Evolutionary conservation across 2,329 filamentous ascomycete species (phyloP), one percentile per base, ranked within the genome.

Genomic region (Lecanoromycetidae sp.): DNA sequence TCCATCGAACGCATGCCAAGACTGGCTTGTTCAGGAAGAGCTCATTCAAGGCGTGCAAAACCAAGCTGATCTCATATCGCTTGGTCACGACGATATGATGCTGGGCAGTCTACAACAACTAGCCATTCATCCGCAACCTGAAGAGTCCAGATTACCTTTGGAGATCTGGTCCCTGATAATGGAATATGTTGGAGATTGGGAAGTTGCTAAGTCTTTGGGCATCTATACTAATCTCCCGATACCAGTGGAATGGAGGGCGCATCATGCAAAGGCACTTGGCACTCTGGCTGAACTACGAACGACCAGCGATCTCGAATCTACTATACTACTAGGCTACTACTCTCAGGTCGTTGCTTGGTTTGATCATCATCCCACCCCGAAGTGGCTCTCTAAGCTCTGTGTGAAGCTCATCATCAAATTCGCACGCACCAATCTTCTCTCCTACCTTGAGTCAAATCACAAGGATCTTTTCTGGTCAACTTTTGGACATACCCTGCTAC

Each of bases 351-450:
- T 85, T 60, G 76, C 78, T 44, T 80, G 85, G 57, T 74, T 94
- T 33, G 76, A 70, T 20, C 69, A 82, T 5, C 66, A 77, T 30
- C 82, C 84, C 15, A 80, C 83, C 0, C 78, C 82, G 27, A 77
- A 77, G 22, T 82, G 82, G 54, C 72, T 95, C 10, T 91, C 87
- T 0, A 82, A 82, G 2, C 71, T 93, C 1, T 84, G 85, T 30
- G 84, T 91, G 52, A 87, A 88, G 58, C 76, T 94, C 33, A 87
- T 94, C 56, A 87, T 95, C 68, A 87, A 91, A 55, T 95, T 95
- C 61, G 84, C 82, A 34, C 80, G 90, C 56, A 83, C 82, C 13
- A 78, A 84, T 10, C 77, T 94, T 3, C 75, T 96, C 27, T 76
- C 77, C 2, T 87, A 83, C 57, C 68, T 87, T 0, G 79, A 83